These are phyloP conservation scores for Phytophthora cajani DNA, from an alignment of 352 stramenopile genomes.

Conservation along the genomic window DNA sequence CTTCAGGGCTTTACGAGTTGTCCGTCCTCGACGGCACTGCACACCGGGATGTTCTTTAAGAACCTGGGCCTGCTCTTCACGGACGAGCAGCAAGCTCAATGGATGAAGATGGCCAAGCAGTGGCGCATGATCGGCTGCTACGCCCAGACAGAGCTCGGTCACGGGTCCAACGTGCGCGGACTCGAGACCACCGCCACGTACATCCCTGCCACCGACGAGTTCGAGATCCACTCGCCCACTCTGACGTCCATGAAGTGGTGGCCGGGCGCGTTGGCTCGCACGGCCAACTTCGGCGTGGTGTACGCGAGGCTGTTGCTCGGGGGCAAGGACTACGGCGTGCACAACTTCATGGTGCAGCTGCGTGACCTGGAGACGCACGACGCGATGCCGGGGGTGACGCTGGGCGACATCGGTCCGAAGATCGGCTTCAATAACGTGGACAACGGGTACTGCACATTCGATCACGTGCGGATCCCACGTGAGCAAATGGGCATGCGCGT, in stretches of 20 bases:
- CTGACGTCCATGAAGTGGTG: constrained; percentile 97
- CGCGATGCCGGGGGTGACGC: constrained; percentile 52
- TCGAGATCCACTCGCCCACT: constrained; percentile 95
- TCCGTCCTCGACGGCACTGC: constrained; percentile 60
- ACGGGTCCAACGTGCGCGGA: constrained; percentile 87
- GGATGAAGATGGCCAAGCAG: constrained; percentile 73
- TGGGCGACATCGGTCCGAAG: constrained; percentile 76
- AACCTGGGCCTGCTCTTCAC: constrained; percentile 68
- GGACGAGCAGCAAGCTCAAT: constrained; percentile 68
- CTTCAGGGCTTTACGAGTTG: constrained; percentile 61
- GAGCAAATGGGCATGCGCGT: constrained; percentile 76
- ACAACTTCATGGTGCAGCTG: constrained; percentile 97
- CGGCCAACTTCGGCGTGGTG: constrained; percentile 91
- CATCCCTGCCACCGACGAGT: constrained; percentile 89
- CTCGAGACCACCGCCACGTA: constrained; percentile 97
- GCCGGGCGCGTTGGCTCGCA: constrained; percentile 94
- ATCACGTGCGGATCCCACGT: constrained; percentile 65
- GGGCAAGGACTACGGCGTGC: constrained; percentile 91
- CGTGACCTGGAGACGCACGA: constrained; percentile 88
- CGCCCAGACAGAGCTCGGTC: constrained; percentile 90
- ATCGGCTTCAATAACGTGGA: constrained; percentile 81
- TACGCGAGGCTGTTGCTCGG: constrained; percentile 89
- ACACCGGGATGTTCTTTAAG: constrained; percentile 75
- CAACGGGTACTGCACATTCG: constrained; percentile 70
- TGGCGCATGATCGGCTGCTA: constrained; percentile 86